These are phyloP conservation scores for Teratosphaeria nubilosa DNA, from an alignment of 2,329 filamentous ascomycete genomes.

Conservation along the genomic window DNA sequence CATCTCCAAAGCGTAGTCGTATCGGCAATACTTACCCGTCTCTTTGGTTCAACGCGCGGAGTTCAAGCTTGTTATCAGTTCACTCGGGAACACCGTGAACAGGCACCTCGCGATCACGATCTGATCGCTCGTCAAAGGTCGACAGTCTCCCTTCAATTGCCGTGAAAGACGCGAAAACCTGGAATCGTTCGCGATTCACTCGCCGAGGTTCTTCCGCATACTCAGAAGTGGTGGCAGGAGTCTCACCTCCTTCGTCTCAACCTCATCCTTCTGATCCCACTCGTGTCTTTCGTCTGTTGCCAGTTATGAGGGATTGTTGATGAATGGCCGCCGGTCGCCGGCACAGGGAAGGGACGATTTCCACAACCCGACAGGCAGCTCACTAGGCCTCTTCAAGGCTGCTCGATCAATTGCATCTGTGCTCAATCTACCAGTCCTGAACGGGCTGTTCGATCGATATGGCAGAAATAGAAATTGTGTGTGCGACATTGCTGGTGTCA, in stretches of 20 bases:
- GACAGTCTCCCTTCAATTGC: background rate
- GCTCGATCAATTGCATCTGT: constrained; percentile 33
- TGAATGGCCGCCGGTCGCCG: constrained; percentile 36
- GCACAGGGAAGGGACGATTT: constrained; percentile 35
- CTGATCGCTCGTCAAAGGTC: background rate
- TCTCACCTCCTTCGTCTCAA: constrained; percentile 29
- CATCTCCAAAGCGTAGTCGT: too few relatives aligned
- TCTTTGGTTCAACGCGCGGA: too few relatives aligned
- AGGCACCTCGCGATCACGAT: too few relatives aligned
- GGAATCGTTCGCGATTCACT: constrained; percentile 21
- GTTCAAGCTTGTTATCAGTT: too few relatives aligned
- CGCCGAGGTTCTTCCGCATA: constrained; percentile 32
- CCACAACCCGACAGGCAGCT: constrained; percentile 22
- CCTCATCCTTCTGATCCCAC: constrained; percentile 28
- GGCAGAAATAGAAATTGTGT: constrained; percentile 31
- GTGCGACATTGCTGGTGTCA: constrained; percentile 23
- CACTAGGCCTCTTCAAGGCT: constrained; percentile 29
- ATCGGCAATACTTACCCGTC: too few relatives aligned
- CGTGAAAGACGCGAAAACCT: constrained; percentile 16
- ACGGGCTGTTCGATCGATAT: constrained; percentile 29
- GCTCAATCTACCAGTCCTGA: constrained; percentile 28
- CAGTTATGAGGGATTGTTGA: background rate
- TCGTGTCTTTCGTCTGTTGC: constrained; percentile 32
- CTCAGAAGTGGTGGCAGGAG: constrained; percentile 30
- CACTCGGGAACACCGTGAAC: too few relatives aligned